phyloP scores from a whole-genome alignment of 805 yeast genomes.

The Priceomyces castillae region DNA sequence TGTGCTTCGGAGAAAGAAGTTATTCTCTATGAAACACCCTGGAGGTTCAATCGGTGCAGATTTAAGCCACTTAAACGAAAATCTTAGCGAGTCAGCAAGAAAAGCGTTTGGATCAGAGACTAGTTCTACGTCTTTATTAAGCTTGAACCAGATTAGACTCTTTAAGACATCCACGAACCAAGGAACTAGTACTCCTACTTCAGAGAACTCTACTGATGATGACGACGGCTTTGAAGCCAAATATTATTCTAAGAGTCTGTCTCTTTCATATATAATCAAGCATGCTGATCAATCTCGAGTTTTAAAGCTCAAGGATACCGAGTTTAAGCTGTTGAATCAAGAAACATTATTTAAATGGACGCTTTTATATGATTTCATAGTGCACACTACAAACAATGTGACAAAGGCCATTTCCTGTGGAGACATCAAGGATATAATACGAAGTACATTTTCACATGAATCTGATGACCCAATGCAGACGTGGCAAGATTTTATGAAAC shows the following conservation, averaged over 20 bases:
- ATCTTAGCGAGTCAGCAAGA: conserved; percentile 9
- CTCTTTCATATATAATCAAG: conserved; percentile 19
- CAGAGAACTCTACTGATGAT: conserved; percentile 23
- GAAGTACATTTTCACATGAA: neutral
- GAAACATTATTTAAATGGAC: conserved; percentile 31
- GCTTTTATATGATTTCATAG: conserved; percentile 30
- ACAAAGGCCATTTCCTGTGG: conserved; percentile 3
- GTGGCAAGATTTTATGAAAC: conserved; percentile 5
- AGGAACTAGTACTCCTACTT: conserved; percentile 9
- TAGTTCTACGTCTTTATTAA: conserved; percentile 12
- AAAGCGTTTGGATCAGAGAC: conserved; percentile 13
- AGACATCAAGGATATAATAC: conserved; percentile 4
- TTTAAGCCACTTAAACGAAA: conserved; percentile 35
- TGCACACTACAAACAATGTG: neutral
- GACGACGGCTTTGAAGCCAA: conserved; percentile 10
- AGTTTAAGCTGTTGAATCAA: conserved; percentile 26
- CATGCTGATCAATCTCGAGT: conserved; percentile 15
- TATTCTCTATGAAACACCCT: conserved; percentile 77
- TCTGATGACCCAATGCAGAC: neutral
- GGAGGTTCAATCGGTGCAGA: conserved; percentile 84
- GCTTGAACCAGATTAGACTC: conserved; percentile 12
- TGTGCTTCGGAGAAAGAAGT: conserved; percentile 45
- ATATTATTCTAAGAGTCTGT: conserved; percentile 10
- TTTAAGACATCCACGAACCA: neutral
- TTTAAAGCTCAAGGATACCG: conserved; percentile 9